phyloP scores from a whole-genome alignment of 2,329 filamentous ascomycete species.

The Pseudocercospora cruenta region DNA sequence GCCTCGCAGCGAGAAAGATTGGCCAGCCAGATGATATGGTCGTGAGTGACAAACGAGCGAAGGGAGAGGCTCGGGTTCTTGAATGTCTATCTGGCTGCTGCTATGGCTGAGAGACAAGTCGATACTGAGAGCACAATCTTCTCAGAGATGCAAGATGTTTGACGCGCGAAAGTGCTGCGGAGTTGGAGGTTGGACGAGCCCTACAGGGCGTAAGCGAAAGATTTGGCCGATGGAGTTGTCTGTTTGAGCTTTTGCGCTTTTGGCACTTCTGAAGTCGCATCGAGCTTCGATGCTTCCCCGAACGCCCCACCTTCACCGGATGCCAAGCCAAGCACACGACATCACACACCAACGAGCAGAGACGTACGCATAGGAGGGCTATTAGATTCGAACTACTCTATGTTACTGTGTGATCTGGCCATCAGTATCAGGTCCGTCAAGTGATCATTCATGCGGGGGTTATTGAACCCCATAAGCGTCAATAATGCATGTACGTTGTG shows the following conservation, averaged over 20 bases:
- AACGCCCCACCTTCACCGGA: neutral
- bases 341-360: neutral
- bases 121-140: neutral
- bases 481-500: neutral
- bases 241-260: neutral
- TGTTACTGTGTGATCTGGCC: neutral
- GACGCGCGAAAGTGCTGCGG: neutral
- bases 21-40: neutral
- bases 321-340: neutral
- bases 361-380: neutral
- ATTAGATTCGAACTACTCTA: neutral
- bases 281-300: neutral
- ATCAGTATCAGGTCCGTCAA: neutral
- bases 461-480: neutral
- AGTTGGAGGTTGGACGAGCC: neutral
- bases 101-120: neutral
- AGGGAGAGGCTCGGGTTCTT: neutral
- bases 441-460: neutral
- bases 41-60: neutral
- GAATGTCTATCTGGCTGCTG: neutral
- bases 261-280: neutral
- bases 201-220: neutral
- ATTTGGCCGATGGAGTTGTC: neutral
- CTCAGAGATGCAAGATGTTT: neutral
- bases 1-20: neutral